Base-by-base conservation (phyloP, 345 rosid species). In the Sisymbrium altissimum region DNA sequence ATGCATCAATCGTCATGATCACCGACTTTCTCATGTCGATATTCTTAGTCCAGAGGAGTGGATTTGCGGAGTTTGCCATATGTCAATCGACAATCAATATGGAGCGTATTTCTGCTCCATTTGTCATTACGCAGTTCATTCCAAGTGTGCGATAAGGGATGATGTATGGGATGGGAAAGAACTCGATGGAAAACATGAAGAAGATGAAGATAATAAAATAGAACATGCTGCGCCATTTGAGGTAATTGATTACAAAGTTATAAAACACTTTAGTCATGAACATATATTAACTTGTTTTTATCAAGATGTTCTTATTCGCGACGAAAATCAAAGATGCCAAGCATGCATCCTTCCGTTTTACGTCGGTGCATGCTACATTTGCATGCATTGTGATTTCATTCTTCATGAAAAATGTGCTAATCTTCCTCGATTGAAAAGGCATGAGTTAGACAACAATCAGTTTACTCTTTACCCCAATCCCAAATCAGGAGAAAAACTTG, bases 261-360 rank as follows among this genome's bases (percentile, higher is more conserved):
- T 67, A 9, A n/a, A 68, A 39, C 40, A 55, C 30, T 43, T 55
- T 18, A 55, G 43, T 25, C 64, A 55, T 19, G 43, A 55, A 68
- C 64, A 44, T n/a, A n/a, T 19, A 6, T 44, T 44, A 44, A n/a
- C 1, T n/a, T 7, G 0, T n/a, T 14, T 14, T n/a, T 44, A 44
- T n/a, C 18, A 46, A 46, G 52, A 55, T 30, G 61, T 29, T 55
- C 39, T 30, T 23, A 29, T 45, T 7, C 52, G 10, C 23, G 19
- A 55, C 19, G 35, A 55, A 30, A 55, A 46, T 4, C 61, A 55
- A 55, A 13, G 38, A 32, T 69, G 56, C 10, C 21, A 32, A 14
- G 73, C 65, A 13, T 69, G 73, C 52, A 25, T 27, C 13, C n/a
- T 71, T 25, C 41, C 62, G 1, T 4, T 15, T 11, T 56, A 32